Base-by-base conservation (phyloP, 1,139 yeast species). In the Zygosaccharomyces sapae region DNA sequence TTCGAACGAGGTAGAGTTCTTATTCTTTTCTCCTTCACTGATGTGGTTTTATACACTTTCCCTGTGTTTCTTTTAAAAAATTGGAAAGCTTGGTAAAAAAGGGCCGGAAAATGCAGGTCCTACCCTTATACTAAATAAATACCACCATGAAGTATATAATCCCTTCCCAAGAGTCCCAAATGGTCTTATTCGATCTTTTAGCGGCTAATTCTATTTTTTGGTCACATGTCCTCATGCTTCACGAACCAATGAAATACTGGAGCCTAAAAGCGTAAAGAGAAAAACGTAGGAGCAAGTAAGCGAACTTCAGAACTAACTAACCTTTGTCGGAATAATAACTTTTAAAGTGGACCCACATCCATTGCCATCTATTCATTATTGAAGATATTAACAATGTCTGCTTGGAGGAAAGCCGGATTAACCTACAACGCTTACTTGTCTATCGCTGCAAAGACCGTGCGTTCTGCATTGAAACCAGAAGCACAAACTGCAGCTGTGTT, bases 391-490 rank as follows among this genome's bases (percentile, higher is more conserved):
- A 70, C 56, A 52, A 81, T 82, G 87, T 78, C 88, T 67, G 78
- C 81, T 69, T 83, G 86, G 85, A 83, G 84, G 77, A 86, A 84
- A 76, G 92, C 90, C 62, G 94, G 94, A 66, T 79, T 84, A 66
- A 78, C 90, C 70, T 76, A 73, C 76, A 87, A 87, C 86, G 86
- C 83, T 71, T 92, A 92, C 72, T 77, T 90, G 71, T 81, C 96
- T 61, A 79, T 92, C 67, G 87, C 96, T 62, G 96, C 97, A 68
- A 83, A 81, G 69, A 80, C 95, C 55, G 79, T 88, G 65, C 89
- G 97, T 76, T 76, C 79, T 62, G 84, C 97, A 47, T 80, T 92
- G 69, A 92, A 92, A 78, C 83, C 90, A 59, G 96, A 90, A 64
- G 70, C 80, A 69, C 86, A 86, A 70, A 83, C 80, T 55, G 79